Percentiles rank a stretch among this genome's conserved stretches.
These are phyloP conservation scores for Penicillium flavigenum DNA, from an alignment of 495 filamentous ascomycete species.

Conservation along the genomic window DNA sequence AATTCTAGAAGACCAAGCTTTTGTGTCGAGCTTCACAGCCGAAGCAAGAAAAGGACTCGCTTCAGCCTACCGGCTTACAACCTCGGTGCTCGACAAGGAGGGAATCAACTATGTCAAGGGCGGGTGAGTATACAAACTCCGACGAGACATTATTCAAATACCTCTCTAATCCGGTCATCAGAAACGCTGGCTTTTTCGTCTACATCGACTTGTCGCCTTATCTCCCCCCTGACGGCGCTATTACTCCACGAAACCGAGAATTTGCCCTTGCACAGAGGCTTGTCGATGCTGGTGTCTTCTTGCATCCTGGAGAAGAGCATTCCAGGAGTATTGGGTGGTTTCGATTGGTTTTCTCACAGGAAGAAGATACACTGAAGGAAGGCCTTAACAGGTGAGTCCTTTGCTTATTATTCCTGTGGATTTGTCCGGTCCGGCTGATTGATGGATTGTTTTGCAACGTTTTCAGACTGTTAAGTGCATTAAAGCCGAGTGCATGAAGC, in stretches of 20 bases:
- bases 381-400: slow-evolving; percentile 37
- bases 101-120: slow-evolving; percentile 37
- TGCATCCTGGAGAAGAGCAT: slow-evolving; percentile 45
- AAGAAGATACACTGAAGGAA: slow-evolving; percentile 32
- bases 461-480: slow-evolving; percentile 13
- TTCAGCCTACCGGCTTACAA: slow-evolving; percentile 25
- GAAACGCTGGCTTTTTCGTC: slow-evolving; percentile 54
- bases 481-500: slow-evolving; percentile 8
- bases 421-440: not conserved
- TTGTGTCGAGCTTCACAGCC: slow-evolving; percentile 31
- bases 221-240: slow-evolving; percentile 9
- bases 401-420: not conserved
- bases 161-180: slow-evolving; percentile 6
- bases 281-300: slow-evolving; percentile 42
- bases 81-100: slow-evolving; percentile 25
- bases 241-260: slow-evolving; percentile 23
- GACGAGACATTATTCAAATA: not conserved
- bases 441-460: not conserved
- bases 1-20: slow-evolving; percentile 38
- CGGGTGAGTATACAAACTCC: slow-evolving; percentile 21
- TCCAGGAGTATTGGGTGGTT: slow-evolving; percentile 48
- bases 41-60: slow-evolving; percentile 29
- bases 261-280: slow-evolving; percentile 39
- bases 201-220: slow-evolving; percentile 49
- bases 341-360: slow-evolving; percentile 45